Conservation (phyloP, 371 early-diverging fungal species). For the Massospora cicadina region DNA sequence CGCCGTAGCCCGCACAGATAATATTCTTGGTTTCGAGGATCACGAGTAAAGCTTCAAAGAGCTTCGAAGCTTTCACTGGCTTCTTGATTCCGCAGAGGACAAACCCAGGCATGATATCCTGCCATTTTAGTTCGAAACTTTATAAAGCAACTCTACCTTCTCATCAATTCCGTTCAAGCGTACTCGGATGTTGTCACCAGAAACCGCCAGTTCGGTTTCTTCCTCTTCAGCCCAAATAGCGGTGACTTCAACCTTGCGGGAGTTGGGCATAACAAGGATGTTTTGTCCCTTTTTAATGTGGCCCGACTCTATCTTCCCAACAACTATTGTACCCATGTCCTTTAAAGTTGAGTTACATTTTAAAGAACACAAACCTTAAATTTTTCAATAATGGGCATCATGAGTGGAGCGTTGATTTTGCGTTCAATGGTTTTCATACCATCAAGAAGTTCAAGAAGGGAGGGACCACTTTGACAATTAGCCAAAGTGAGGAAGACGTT, state of each 20-base stretch:
- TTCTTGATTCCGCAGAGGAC: constrained; percentile 59
- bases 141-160: constrained; percentile 30
- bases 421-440: constrained; percentile 58
- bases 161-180: constrained; percentile 85
- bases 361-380: constrained; percentile 35
- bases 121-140: neutral
- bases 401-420: constrained; percentile 66
- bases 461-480: constrained; percentile 46
- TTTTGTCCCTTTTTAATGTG: constrained; percentile 63
- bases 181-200: constrained; percentile 87
- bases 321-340: constrained; percentile 92
- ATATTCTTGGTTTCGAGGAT: constrained; percentile 89
- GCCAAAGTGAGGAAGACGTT: neutral
- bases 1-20: constrained; percentile 82
- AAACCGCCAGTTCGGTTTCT: constrained; percentile 56
- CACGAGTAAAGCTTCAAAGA: constrained; percentile 72
- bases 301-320: constrained; percentile 93
- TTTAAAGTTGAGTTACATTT: constrained; percentile 13
- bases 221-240: constrained; percentile 66
- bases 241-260: constrained; percentile 52
- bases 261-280: constrained; percentile 85
- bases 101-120: constrained; percentile 64
- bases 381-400: constrained; percentile 88
- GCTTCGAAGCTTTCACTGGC: constrained; percentile 56
- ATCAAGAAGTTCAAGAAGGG: constrained; percentile 78